Conservation (phyloP, 1,139 yeast genomes). For the Saccharomycopsis hybrid region DNA sequence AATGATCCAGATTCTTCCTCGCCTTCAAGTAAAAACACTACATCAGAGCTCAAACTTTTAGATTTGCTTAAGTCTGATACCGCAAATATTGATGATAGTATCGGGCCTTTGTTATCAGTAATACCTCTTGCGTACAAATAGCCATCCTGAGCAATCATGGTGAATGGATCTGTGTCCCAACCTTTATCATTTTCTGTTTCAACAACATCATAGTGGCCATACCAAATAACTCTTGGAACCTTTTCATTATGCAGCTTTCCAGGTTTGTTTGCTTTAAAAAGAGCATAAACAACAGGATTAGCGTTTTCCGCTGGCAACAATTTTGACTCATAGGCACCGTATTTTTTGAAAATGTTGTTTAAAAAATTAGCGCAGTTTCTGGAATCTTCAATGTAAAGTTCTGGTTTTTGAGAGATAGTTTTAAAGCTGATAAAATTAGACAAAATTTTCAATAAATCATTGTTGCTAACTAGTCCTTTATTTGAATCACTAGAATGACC, state of each 20-base stretch:
- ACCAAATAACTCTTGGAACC: conserved; percentile 51
- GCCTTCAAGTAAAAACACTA: conserved; percentile 84
- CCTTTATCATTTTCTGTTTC: conserved; percentile 50
- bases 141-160: conserved; percentile 71
- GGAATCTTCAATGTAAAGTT: conserved; percentile 65
- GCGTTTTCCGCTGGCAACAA: conserved; percentile 67
- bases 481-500: neutral
- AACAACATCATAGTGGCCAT: conserved; percentile 95
- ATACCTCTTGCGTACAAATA: conserved; percentile 89
- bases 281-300: conserved; percentile 79
- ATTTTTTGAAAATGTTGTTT: conserved; percentile 50
- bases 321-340: conserved; percentile 68
- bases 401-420: conserved; percentile 73
- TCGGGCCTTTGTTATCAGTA: conserved; percentile 92
- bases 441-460: conserved; percentile 49
- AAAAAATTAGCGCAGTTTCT: conserved; percentile 81
- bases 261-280: conserved; percentile 47
- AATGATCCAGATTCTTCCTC: conserved; percentile 92
- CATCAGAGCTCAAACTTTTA: conserved; percentile 56
- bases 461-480: neutral
- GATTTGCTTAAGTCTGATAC: conserved; percentile 64
- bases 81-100: conserved; percentile 82
- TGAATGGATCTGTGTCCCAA: conserved; percentile 81
- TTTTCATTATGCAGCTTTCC: no score
- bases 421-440: conserved; percentile 57